A percentile compares a stretch with the other conserved stretches of the same genome.
Evolutionary conservation across 495 filamentous ascomycete genomes (phyloP).

Genomic region (Staphylotrichum tortipilum): DNA sequence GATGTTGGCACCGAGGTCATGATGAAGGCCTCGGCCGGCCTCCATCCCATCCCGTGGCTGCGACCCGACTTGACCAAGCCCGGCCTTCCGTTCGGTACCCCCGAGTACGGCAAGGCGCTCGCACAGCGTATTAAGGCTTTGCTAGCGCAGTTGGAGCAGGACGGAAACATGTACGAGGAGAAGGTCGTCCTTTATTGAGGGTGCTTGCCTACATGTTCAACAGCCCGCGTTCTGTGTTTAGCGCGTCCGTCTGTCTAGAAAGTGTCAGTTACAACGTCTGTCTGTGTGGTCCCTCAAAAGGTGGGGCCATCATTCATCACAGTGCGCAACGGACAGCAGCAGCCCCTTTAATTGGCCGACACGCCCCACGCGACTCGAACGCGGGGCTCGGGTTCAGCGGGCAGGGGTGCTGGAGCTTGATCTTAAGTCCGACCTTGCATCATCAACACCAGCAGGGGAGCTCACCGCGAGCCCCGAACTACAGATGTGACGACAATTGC

Average conservation of each 20-base stretch:
- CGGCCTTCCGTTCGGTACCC: neutral
- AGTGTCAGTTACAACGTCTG: too few species aligned
- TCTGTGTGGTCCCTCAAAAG: too few species aligned
- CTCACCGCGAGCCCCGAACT: neutral
- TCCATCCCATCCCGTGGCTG: neutral
- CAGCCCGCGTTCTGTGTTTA: too few species aligned
- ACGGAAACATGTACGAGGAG: neutral
- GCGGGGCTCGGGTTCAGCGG: slow-evolving; percentile 9
- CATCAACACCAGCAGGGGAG: neutral
- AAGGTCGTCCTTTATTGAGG: neutral
- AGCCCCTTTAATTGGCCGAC: neutral
- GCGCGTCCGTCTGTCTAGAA: too few species aligned
- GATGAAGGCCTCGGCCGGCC: neutral
- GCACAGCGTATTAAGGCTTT: neutral
- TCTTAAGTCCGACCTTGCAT: slow-evolving; percentile 14
- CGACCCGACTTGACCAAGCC: neutral
- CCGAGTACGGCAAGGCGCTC: neutral
- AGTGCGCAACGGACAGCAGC: too few species aligned
- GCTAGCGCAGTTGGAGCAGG: neutral
- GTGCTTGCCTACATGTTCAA: too few species aligned
- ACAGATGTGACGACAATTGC: slow-evolving; percentile 14
- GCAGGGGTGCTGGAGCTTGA: slow-evolving; percentile 1
- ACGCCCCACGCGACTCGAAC: slow-evolving; percentile 9
- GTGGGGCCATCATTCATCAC: too few species aligned
- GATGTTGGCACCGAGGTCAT: neutral